phyloP scores from a whole-genome alignment of 768 basidiomycete species.

The Amanita rimosa region DNA sequence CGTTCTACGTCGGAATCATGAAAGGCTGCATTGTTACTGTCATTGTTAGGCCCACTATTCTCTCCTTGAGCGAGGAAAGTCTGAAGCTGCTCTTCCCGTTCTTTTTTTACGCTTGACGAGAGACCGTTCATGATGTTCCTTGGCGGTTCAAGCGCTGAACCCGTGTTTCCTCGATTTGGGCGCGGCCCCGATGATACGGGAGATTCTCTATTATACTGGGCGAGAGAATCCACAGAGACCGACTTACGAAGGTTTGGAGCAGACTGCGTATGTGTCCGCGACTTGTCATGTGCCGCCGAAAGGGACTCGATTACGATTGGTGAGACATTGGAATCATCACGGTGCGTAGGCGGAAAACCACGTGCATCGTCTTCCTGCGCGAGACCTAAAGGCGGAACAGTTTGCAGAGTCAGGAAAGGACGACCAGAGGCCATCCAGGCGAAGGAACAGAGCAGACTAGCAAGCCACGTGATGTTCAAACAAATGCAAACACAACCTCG shows the following conservation, averaged over 20 bases:
- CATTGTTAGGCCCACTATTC: slow-evolving; percentile 41
- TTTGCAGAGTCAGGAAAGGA: slow-evolving; percentile 3
- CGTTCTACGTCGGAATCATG: slow-evolving; percentile 46
- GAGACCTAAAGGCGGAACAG: slow-evolving; percentile 7
- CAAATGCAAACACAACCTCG: slow-evolving; percentile 9
- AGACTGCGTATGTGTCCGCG: slow-evolving; percentile 14
- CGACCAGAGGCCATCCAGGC: slow-evolving; percentile 15
- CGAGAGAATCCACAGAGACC: slow-evolving; percentile 69
- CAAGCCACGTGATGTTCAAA: slow-evolving; percentile 1
- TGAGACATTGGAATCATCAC: slow-evolving; percentile 6
- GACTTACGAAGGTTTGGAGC: slow-evolving; percentile 53
- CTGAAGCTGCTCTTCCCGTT: slow-evolving; percentile 15
- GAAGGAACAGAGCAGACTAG: slow-evolving; percentile 11
- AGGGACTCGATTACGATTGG: slow-evolving; percentile 21
- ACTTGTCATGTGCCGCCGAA: slow-evolving; percentile 24
- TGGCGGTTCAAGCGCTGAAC: slow-evolving; percentile 22
- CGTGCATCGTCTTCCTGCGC: slow-evolving; percentile 4
- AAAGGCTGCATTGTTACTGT: slow-evolving; percentile 20
- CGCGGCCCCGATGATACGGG: slow-evolving; percentile 20
- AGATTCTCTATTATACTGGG: slow-evolving; percentile 29
- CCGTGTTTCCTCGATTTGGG: slow-evolving; percentile 25
- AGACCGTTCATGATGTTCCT: slow-evolving; percentile 11
- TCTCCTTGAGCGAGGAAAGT: slow-evolving; percentile 41
- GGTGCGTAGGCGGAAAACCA: not conserved
- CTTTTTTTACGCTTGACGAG: slow-evolving; percentile 4